A percentile compares a stretch with the other conserved stretches of the same genome.
phyloP scores from a whole-genome alignment of 768 basidiomycete genomes.

The Pleurotus tuoliensis region DNA sequence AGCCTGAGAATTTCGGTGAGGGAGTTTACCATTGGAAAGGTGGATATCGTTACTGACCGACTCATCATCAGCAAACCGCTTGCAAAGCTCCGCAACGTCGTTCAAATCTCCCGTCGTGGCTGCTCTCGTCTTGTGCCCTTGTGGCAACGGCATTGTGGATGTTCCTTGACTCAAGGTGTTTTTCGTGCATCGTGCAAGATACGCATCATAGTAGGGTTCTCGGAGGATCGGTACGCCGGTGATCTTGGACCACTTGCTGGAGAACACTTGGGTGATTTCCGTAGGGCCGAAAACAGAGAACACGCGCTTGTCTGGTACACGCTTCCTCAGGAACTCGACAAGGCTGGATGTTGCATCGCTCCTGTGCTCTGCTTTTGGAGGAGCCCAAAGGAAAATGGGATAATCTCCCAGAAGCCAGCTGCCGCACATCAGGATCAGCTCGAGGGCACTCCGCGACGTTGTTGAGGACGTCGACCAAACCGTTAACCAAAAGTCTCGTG shows the following conservation, averaged over 20 bases:
- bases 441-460: constrained; percentile 25
- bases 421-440: constrained; percentile 45
- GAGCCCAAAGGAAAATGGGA: constrained; percentile 51
- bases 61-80: constrained; percentile 44
- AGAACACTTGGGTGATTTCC: constrained; percentile 37
- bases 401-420: constrained; percentile 39
- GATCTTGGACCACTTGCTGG: constrained; percentile 37
- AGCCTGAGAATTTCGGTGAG: constrained; percentile 24
- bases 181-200: constrained; percentile 39
- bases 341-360: constrained; percentile 31
- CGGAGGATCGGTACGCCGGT: constrained; percentile 33
- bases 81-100: constrained; percentile 38
- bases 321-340: constrained; percentile 29
- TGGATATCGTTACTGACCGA: constrained; percentile 34
- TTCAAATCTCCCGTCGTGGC: constrained; percentile 35
- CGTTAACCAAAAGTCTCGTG: constrained; percentile 42
- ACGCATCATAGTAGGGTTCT: constrained; percentile 49
- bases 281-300: constrained; percentile 49
- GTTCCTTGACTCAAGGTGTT: constrained; percentile 25
- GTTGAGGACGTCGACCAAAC: constrained; percentile 36
- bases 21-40: not conserved
- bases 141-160: constrained; percentile 16
- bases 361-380: constrained; percentile 22
- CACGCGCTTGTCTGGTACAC: constrained; percentile 39
- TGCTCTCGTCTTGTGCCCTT: constrained; percentile 32